A percentile compares a stretch with the other conserved stretches of the same genome.
These are phyloP conservation scores for Thelephora terrestris DNA, from an alignment of 1,284 basidiomycete genomes.

Conservation along the genomic window DNA sequence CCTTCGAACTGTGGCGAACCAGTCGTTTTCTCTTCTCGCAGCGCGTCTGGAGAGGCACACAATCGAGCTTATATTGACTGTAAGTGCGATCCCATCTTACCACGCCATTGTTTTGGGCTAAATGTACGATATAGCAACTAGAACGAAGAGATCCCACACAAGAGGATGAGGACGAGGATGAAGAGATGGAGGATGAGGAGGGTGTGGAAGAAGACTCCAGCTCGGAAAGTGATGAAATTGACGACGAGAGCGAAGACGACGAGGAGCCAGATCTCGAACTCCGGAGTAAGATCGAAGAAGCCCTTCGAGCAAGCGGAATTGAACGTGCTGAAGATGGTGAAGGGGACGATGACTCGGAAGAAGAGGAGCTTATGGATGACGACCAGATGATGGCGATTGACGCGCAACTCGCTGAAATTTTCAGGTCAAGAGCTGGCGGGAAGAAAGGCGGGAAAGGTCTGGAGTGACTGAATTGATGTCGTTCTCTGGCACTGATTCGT, in stretches of 20 bases:
- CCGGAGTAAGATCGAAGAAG: conserved; percentile 68
- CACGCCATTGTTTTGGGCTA: conserved; percentile 6
- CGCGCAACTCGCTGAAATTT: conserved; percentile 85
- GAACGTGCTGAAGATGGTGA: conserved; percentile 36
- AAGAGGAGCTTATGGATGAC: conserved; percentile 82
- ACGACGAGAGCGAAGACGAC: conserved; percentile 35
- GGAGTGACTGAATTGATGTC: conserved; percentile 8
- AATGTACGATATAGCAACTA: conserved; percentile 54
- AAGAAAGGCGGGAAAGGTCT: conserved; percentile 57
- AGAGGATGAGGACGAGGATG: conserved; percentile 31
- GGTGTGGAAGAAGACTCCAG: conserved; percentile 27
- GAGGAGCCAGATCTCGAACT: conserved; percentile 58
- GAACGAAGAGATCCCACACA: conserved; percentile 57
- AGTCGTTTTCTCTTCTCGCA: conserved; percentile 73
- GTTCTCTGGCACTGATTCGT: conserved; percentile 6
- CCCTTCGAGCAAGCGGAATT: conserved; percentile 65
- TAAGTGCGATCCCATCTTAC: conserved; percentile 30
- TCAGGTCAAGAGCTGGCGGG: conserved; percentile 59
- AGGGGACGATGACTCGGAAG: conserved; percentile 29
- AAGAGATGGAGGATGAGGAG: conserved; percentile 31
- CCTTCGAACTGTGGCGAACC: conserved; percentile 72
- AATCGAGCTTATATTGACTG: conserved; percentile 76
- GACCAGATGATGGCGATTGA: conserved; percentile 98
- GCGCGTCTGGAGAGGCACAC: conserved; percentile 64
- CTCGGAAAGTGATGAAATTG: conserved; percentile 32